Evolutionary conservation across 306 rosid genomes (phyloP).

Genomic region (Rosa rugosa): DNA sequence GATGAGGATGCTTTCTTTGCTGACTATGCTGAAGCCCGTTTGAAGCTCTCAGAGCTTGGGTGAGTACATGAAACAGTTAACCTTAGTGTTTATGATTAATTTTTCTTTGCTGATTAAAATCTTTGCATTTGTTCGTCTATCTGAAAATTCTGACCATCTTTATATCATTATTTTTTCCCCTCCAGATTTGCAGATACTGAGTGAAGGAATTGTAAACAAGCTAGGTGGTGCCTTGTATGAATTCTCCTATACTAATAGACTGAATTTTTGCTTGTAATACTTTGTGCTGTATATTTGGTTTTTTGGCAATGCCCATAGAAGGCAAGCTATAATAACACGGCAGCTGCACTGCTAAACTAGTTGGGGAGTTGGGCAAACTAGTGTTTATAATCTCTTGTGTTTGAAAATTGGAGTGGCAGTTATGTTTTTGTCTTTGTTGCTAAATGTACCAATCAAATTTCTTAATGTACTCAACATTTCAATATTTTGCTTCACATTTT

Average conservation of each 20-base stretch:
- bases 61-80: constrained; percentile 23
- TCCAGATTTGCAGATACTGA: constrained; percentile 34
- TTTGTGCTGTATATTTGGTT: not conserved
- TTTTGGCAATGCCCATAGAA: not conserved
- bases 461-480: no score
- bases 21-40: constrained; percentile 50
- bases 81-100: not conserved
- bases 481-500: no score
- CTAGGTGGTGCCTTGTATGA: not conserved
- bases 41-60: constrained; percentile 60
- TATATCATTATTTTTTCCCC: not conserved
- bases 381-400: not conserved
- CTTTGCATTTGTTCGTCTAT: not conserved
- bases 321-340: not conserved
- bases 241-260: not conserved
- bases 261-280: not conserved
- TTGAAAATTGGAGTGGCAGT: not conserved
- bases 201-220: not conserved
- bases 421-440: not conserved
- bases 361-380: not conserved
- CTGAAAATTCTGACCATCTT: not conserved
- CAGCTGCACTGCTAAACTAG: not conserved
- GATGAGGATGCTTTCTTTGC: constrained; percentile 53
- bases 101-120: not conserved
- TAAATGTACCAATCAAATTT: no score